These are phyloP conservation scores for Verticillium klebahnii DNA, from an alignment of 2,329 filamentous ascomycete genomes.

Conservation along the genomic window DNA sequence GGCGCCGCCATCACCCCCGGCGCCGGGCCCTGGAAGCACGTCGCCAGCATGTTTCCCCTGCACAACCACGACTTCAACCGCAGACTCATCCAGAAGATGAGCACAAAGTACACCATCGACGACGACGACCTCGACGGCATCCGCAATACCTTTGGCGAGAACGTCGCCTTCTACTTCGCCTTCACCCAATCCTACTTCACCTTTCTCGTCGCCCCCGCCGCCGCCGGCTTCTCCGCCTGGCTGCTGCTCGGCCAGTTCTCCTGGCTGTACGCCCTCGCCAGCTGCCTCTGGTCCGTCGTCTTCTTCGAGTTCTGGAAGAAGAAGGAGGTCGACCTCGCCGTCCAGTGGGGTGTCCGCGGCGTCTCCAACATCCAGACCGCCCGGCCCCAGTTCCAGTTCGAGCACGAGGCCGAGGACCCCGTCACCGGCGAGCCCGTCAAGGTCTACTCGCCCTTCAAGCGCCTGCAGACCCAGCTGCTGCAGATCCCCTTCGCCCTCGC, in stretches of 20 bases:
- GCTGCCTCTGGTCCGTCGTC: slow-evolving; percentile 79
- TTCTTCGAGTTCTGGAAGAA: slow-evolving; percentile 98
- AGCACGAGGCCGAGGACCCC: slow-evolving; percentile 71
- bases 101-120: slow-evolving; percentile 64
- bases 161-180: slow-evolving; percentile 91
- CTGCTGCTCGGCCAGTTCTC: slow-evolving; percentile 82
- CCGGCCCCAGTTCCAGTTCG: slow-evolving; percentile 73
- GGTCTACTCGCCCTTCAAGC: slow-evolving; percentile 71
- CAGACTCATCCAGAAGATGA: slow-evolving; percentile 70
- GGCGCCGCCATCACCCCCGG: slow-evolving; percentile 73
- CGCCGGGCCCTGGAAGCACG: slow-evolving; percentile 65
- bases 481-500: slow-evolving; percentile 80
- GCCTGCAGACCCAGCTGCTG: slow-evolving; percentile 71
- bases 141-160: slow-evolving; percentile 72
- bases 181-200: slow-evolving; percentile 89
- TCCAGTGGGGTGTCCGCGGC: slow-evolving; percentile 84
- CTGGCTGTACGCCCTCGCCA: slow-evolving; percentile 70
- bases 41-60: slow-evolving; percentile 71
- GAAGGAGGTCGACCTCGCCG: slow-evolving; percentile 78
- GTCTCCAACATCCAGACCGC: slow-evolving; percentile 78
- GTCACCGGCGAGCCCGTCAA: slow-evolving; percentile 76
- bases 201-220: slow-evolving; percentile 78
- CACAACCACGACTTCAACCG: slow-evolving; percentile 75
- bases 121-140: slow-evolving; percentile 67
- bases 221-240: slow-evolving; percentile 73